phyloP scores from a whole-genome alignment of 2,329 filamentous ascomycete genomes.

The Pestalotiopsis sp. region DNA sequence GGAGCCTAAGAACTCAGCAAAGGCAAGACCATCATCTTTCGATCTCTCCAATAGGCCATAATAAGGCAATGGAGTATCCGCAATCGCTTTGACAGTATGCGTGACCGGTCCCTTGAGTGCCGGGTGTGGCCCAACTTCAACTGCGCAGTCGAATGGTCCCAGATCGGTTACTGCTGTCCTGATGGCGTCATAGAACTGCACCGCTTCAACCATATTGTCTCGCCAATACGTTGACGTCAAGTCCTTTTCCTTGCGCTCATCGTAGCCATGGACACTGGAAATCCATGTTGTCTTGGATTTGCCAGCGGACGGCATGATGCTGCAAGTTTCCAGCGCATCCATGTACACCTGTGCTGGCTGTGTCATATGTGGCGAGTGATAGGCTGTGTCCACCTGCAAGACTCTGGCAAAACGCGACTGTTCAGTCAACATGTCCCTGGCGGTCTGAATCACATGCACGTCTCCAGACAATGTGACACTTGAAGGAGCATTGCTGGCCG shows the following conservation, averaged over 20 bases:
- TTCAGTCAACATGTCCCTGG: slow-evolving; percentile 19
- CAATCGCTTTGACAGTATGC: slow-evolving; percentile 23
- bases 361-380: slow-evolving; percentile 53
- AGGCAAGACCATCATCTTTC: slow-evolving; percentile 24
- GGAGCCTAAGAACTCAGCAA: slow-evolving; percentile 29
- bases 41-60: slow-evolving; percentile 22
- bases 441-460: slow-evolving; percentile 22
- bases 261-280: slow-evolving; percentile 39
- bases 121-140: slow-evolving; percentile 34
- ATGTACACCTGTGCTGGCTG: slow-evolving; percentile 36
- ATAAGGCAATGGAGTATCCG: slow-evolving; percentile 24
- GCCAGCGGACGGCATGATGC: slow-evolving; percentile 25
- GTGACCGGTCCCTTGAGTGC: slow-evolving; percentile 28
- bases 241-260: slow-evolving; percentile 19
- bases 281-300: slow-evolving; percentile 37
- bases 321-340: slow-evolving; percentile 28
- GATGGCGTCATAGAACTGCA: slow-evolving; percentile 40
- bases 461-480: slow-evolving; percentile 33
- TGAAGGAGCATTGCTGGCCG: slow-evolving; percentile 30
- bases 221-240: slow-evolving; percentile 38
- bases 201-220: slow-evolving; percentile 43
- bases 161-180: slow-evolving; percentile 22
- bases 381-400: slow-evolving; percentile 47
- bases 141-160: slow-evolving; percentile 26
- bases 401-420: slow-evolving; percentile 34